These are phyloP conservation scores for Rhizomucor pusillus DNA, from an alignment of 371 early-diverging fungal genomes.

Conservation along the genomic window DNA sequence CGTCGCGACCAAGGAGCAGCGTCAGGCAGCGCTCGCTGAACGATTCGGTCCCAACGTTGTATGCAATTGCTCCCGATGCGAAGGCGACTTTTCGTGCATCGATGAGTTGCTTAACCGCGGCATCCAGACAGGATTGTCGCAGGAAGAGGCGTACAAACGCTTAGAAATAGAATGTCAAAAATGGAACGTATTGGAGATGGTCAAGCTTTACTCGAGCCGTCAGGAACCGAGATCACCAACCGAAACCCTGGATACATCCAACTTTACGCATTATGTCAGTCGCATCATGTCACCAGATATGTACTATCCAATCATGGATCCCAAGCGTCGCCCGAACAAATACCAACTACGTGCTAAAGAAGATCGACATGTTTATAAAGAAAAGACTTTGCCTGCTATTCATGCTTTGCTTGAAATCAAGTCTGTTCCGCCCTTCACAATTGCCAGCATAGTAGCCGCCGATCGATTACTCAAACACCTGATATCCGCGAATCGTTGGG, in stretches of 20 bases:
- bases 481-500: constrained; percentile 39
- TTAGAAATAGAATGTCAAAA: constrained; percentile 15
- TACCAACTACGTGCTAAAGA: constrained; percentile 3
- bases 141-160: background rate
- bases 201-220: constrained; percentile 10
- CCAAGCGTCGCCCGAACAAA: background rate
- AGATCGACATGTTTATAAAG: constrained; percentile 2
- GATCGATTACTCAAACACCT: constrained; percentile 15
- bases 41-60: constrained; percentile 28
- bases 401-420: constrained; percentile 21
- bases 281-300: constrained; percentile 31
- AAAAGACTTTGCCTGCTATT: constrained; percentile 11
- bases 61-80: constrained; percentile 34
- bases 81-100: constrained; percentile 12
- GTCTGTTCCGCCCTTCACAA: constrained; percentile 25
- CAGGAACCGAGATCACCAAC: constrained; percentile 15
- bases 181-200: constrained; percentile 37
- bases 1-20: constrained; percentile 47
- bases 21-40: constrained; percentile 48
- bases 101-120: constrained; percentile 12
- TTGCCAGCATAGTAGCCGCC: constrained; percentile 24
- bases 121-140: background rate
- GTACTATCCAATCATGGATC: constrained; percentile 13
- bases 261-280: constrained; percentile 34
- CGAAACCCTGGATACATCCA: constrained; percentile 22